Evolutionary conservation across 2,329 filamentous ascomycete genomes (phyloP).

Genomic region (Fusarium temperatum): DNA sequence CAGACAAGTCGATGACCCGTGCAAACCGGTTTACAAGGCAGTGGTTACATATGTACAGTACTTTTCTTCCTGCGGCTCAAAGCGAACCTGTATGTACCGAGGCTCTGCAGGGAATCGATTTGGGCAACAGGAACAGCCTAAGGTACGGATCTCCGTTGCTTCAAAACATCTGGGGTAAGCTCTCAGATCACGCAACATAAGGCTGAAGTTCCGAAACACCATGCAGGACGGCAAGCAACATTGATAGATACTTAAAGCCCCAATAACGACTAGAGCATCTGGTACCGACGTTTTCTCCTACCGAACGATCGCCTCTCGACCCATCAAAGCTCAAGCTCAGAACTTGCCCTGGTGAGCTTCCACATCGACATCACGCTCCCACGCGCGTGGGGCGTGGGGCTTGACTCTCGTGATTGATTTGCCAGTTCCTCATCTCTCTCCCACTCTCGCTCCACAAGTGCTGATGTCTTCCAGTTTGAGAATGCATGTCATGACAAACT

Average conservation of each 20-base stretch:
- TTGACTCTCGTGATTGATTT: conserved; percentile 39
- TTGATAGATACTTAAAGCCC: conserved; percentile 22
- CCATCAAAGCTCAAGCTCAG: conserved; percentile 18
- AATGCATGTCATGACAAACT: conserved; percentile 43
- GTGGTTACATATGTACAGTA: not conserved
- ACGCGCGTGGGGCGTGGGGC: conserved; percentile 44
- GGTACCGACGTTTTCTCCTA: not conserved
- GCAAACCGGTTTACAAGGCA: conserved; percentile 24
- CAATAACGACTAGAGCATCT: not conserved
- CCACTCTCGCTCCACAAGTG: conserved; percentile 43
- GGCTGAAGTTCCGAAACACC: conserved; percentile 26
- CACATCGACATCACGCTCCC: conserved; percentile 32
- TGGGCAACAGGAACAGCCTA: conserved; percentile 1
- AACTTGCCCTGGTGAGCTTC: conserved; percentile 36
- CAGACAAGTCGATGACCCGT: conserved; percentile 34
- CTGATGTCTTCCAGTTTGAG: conserved; percentile 37
- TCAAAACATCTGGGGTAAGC: conserved; percentile 26
- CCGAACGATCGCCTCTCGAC: not conserved
- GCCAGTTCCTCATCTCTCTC: conserved; percentile 35
- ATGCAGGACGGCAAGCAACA: conserved; percentile 13
- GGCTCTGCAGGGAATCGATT: conserved; percentile 1
- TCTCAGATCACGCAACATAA: conserved; percentile 31
- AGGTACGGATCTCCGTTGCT: conserved; percentile 21
- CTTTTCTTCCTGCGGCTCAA: conserved; percentile 2
- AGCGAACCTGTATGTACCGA: not conserved